Evolutionary conservation across 2,329 filamentous ascomycete species (phyloP).

Genomic region (Paracorniculantispora psalliotae): DNA sequence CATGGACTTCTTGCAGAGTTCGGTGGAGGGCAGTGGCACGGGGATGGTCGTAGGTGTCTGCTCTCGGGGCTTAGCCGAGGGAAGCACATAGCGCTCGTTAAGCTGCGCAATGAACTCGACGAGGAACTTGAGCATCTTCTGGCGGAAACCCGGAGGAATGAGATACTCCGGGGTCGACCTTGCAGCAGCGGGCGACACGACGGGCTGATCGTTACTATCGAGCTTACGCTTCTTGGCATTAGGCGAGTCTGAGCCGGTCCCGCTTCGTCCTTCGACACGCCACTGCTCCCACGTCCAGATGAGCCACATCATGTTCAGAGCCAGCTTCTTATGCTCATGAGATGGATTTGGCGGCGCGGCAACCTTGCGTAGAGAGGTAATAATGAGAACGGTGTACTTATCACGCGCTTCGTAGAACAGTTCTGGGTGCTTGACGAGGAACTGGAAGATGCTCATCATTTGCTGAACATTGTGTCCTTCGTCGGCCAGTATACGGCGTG

Average conservation of each 20-base stretch:
- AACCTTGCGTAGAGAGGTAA: conserved; percentile 83
- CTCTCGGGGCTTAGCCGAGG: conserved; percentile 63
- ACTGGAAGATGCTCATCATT: conserved; percentile 95
- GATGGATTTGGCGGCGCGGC: conserved; percentile 78
- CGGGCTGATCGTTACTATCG: conserved; percentile 52
- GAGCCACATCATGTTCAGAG: conserved; percentile 82
- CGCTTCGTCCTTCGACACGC: conserved; percentile 58
- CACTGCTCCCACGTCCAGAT: conserved; percentile 92
- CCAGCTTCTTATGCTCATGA: conserved; percentile 86
- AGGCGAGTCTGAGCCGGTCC: conserved; percentile 60
- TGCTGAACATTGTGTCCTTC: conserved; percentile 94
- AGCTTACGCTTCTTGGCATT: conserved; percentile 69
- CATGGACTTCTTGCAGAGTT: conserved; percentile 82
- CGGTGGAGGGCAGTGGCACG: conserved; percentile 54
- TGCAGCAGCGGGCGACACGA: conserved; percentile 50
- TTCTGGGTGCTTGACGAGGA: conserved; percentile 85
- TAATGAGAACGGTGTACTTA: conserved; percentile 83
- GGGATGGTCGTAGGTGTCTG: conserved; percentile 38
- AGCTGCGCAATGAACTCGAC: conserved; percentile 92
- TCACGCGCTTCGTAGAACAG: conserved; percentile 94
- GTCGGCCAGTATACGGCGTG: conserved; percentile 84
- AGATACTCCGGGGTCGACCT: conserved; percentile 56
- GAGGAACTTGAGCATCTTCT: conserved; percentile 88
- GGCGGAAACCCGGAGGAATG: conserved; percentile 61
- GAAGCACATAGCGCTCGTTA: conserved; percentile 76